Percentiles rank a stretch among this genome's conserved stretches.
Conservation (phyloP, 495 filamentous ascomycete species). For the Penicillium crystallinum region DNA sequence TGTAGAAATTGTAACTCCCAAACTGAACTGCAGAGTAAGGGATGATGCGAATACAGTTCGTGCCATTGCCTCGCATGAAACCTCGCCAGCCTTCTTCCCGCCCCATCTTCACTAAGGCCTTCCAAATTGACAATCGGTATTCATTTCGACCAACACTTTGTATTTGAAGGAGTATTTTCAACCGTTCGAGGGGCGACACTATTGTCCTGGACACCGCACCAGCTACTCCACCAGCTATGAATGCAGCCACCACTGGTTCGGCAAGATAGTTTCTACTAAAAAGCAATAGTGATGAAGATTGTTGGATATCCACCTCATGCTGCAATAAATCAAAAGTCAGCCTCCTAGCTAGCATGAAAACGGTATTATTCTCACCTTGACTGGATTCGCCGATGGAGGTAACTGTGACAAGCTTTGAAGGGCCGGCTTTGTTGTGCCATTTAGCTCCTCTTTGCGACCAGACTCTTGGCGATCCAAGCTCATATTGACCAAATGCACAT, state of each 20-base stretch:
- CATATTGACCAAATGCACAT: conserved; percentile 26
- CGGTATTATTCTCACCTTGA: conserved; percentile 20
- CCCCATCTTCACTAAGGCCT: conserved; percentile 91
- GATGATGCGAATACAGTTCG: conserved; percentile 96
- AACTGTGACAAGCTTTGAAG: conserved; percentile 25
- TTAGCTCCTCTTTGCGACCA: conserved; percentile 17
- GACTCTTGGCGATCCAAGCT: conserved; percentile 35
- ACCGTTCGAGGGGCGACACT: conserved; percentile 87
- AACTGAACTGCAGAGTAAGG: conserved; percentile 98
- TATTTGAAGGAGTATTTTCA: conserved; percentile 96
- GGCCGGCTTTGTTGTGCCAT: conserved; percentile 12
- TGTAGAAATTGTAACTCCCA: conserved; percentile 95
- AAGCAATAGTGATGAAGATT: conserved; percentile 12
- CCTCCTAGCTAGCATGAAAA: not conserved
- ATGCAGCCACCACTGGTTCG: conserved; percentile 81
- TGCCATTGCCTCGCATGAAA: conserved; percentile 95
- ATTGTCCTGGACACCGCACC: conserved; percentile 97
- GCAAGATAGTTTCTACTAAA: conserved; percentile 25
- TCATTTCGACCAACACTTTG: conserved; percentile 87
- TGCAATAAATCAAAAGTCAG: not conserved
- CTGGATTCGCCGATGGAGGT: conserved; percentile 12
- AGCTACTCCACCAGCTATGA: conserved; percentile 91
- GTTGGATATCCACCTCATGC: conserved; percentile 11
- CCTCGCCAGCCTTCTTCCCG: conserved; percentile 93
- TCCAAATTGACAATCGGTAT: conserved; percentile 84